Evolutionary conservation across 2,329 filamentous ascomycete genomes (phyloP), one percentile per base, ranked within the genome.

Genomic region (Orbilia oligospora): DNA sequence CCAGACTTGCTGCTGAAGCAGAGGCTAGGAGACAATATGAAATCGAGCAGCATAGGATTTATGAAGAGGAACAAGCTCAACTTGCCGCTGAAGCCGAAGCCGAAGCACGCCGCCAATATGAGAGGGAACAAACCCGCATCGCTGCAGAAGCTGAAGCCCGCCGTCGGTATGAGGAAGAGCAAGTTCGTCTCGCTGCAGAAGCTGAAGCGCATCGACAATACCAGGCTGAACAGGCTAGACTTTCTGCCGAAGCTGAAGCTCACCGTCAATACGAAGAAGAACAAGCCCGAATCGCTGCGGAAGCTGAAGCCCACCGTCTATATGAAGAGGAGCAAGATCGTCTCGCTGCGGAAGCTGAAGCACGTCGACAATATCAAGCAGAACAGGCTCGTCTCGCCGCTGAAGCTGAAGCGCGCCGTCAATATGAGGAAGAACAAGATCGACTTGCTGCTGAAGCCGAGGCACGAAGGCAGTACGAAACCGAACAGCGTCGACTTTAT

Each of bases 361-460:
- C 38, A 4, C 48, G 22, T 22, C 38, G 69, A 41, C 63, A 9
- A 5, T 73, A 61, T 10, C 61, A 44, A 33, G 56, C 20, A 24
- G 56, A 76, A 33, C 63, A 71, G 5, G 20, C 48, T 14, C 48
- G 48, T 38, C 18, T 75, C 5, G 55, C 55, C 14, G 44, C 55
- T 33, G 55, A 71, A 55, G 70, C 70, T 18, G 70, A 73, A 51
- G 51, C 41, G 9, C 72, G 20, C 8, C 41, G 71, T 27, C 53
- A 24, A 20, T 64, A 71, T 38, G 67, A 71, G 24, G 67, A 58
- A 51, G 67, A 71, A 44, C 67, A 71, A 9, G 44, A 4, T 16
- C 61, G 61, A 22, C 61, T 72, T 22, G 70, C 70, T 30, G 70
- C 61, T 24, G 70, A 73, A 16, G 71, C 71, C 44, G 71, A 69